Percentiles rank a stretch among this genome's conserved stretches.
Evolutionary conservation across 495 filamentous ascomycete species (phyloP).

Genomic region (Penicillium parvum): DNA sequence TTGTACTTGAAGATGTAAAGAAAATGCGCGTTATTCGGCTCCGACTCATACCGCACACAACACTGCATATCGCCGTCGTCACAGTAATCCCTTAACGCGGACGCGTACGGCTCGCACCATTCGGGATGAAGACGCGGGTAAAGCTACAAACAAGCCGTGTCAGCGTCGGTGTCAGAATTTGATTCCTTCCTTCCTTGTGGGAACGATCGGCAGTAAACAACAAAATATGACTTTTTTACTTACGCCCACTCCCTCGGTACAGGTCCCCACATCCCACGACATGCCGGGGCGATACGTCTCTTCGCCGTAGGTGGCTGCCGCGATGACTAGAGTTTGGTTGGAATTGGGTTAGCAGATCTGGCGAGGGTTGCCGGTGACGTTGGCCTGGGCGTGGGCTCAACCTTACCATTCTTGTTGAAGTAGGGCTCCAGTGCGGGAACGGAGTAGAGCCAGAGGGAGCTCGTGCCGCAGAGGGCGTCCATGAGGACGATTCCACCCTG

Average conservation of each 20-base stretch:
- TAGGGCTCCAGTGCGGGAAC: constrained; percentile 15
- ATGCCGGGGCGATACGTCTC: constrained; percentile 20
- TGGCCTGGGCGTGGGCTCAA: too few species aligned
- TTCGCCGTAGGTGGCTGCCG: constrained; percentile 24
- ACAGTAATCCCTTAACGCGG: constrained; percentile 22
- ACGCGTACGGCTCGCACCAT: constrained; percentile 14
- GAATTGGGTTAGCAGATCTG: neutral
- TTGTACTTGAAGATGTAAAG: constrained; percentile 18
- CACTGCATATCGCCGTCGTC: constrained; percentile 21
- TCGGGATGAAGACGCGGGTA: constrained; percentile 24
- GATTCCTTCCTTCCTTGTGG: too few species aligned
- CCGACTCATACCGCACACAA: constrained; percentile 13
- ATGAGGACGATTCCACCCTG: constrained; percentile 26
- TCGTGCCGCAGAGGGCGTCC: constrained; percentile 29
- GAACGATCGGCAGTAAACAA: neutral
- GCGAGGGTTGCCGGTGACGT: too few species aligned
- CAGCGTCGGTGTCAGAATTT: neutral
- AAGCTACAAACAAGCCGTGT: constrained; percentile 5
- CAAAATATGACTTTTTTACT: constrained; percentile 1
- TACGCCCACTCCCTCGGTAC: constrained; percentile 23
- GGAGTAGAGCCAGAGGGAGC: constrained; percentile 14
- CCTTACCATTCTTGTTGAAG: constrained; percentile 20
- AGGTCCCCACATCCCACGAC: constrained; percentile 24
- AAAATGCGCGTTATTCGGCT: constrained; percentile 6
- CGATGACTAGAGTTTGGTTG: constrained; percentile 17